Evolutionary conservation across 257 asterid species (phyloP).

Genomic region (Salvia splendens): DNA sequence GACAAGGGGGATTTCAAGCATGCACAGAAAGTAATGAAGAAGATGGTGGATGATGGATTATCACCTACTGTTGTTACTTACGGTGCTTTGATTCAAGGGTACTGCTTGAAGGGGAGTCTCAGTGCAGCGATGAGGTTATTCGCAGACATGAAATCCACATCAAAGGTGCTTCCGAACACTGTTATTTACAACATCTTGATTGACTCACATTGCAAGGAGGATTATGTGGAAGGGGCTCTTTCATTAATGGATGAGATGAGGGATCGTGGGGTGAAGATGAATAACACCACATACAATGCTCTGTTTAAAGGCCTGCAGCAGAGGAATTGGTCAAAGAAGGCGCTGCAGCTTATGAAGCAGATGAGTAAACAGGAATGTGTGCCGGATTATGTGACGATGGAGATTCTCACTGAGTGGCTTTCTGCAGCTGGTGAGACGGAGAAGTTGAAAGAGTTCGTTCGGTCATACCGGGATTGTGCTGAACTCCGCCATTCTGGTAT

Average conservation of each 20-base stretch:
- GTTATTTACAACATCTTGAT: constrained; percentile 72
- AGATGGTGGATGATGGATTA: constrained; percentile 58
- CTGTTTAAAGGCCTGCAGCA: constrained; percentile 67
- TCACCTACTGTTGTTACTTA: constrained; percentile 68
- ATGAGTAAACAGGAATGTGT: constrained; percentile 66
- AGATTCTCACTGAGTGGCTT: constrained; percentile 76
- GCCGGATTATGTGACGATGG: constrained; percentile 85
- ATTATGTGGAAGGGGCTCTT: constrained; percentile 61
- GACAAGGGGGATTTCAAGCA: constrained; percentile 53
- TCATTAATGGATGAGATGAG: constrained; percentile 70
- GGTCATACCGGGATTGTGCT: constrained; percentile 51
- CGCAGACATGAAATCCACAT: constrained; percentile 46
- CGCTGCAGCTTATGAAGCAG: constrained; percentile 69
- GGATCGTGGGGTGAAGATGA: constrained; percentile 58
- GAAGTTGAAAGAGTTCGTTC: constrained; percentile 53
- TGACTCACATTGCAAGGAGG: constrained; percentile 63
- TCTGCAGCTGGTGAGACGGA: constrained; percentile 65
- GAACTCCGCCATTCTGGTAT: constrained; percentile 4
- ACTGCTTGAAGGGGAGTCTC: constrained; percentile 51
- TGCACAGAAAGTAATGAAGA: constrained; percentile 49
- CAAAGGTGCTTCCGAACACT: constrained; percentile 59
- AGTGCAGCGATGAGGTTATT: constrained; percentile 65
- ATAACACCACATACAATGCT: constrained; percentile 71
- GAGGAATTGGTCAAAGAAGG: constrained; percentile 64
- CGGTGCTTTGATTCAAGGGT: constrained; percentile 72